A percentile compares a stretch with the other conserved stretches of the same genome.
Evolutionary conservation across 805 yeast genomes (phyloP).

Genomic region (Wickerhamomyces sydowiorum): DNA sequence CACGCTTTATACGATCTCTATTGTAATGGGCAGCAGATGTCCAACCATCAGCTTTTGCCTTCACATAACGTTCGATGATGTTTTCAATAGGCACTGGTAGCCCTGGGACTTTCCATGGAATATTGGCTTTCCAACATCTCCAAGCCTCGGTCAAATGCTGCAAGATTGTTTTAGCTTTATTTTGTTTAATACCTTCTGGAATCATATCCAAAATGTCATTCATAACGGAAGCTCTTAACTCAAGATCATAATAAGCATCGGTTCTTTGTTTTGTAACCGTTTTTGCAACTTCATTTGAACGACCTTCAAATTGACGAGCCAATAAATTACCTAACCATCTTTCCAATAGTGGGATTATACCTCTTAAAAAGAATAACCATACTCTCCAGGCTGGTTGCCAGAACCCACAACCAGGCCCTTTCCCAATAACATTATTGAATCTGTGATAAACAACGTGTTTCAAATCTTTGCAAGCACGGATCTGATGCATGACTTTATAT

Average conservation of each 20-base stretch:
- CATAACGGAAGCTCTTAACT: conserved; percentile 89
- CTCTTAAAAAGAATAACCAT: conserved; percentile 90
- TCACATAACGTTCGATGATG: conserved; percentile 82
- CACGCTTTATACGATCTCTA: conserved; percentile 80
- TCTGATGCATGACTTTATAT: conserved; percentile 97
- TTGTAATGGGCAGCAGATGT: conserved; percentile 87
- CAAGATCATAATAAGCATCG: conserved; percentile 92
- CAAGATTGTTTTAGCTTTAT: conserved; percentile 76
- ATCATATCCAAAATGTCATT: conserved; percentile 96
- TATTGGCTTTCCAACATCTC: conserved; percentile 99
- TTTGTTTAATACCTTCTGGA: conserved; percentile 88
- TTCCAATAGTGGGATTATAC: conserved; percentile 85
- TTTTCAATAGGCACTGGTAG: conserved; percentile 85
- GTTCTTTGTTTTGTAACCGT: conserved; percentile 93
- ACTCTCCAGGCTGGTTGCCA: conserved; percentile 99
- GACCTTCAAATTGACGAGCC: conserved; percentile 93
- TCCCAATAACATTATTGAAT: conserved; percentile 83
- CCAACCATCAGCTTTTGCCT: conserved; percentile 98
- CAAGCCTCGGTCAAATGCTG: conserved; percentile 98
- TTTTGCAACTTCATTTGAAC: conserved; percentile 88
- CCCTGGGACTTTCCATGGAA: conserved; percentile 97
- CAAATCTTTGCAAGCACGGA: conserved; percentile 89
- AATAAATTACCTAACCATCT: conserved; percentile 91
- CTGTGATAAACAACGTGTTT: conserved; percentile 86
- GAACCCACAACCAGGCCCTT: conserved; percentile 98